Evolutionary conservation across 441 rosid species (phyloP), one percentile per base, ranked within the genome.

Genomic region (Gossypium gossypioides): DNA sequence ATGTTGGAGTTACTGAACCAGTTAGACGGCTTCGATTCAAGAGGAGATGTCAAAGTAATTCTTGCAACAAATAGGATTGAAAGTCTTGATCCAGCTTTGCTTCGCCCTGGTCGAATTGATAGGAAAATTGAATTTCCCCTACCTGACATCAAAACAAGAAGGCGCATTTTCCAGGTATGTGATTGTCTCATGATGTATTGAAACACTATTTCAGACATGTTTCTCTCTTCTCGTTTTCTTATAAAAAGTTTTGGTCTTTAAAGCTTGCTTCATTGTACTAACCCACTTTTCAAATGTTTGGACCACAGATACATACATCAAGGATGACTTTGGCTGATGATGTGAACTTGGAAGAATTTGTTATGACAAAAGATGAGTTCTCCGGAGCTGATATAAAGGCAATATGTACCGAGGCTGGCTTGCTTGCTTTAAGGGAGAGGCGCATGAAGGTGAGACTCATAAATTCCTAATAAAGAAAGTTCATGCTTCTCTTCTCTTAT

Each of bases 301-400:
- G 67, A 54, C 73, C 76, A 69, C 76, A 95, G 99, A 95, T 92
- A 75, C 99, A 95, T 83, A 95, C 97, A 73, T 82, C 97, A 1
- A 86, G 97, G 82, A 95, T 92, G 99, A 95, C 97, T 46, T 80
- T 94, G 76, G 87, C 97, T 27, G 96, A 90, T 75, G 97, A 94
- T 75, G 99, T 95, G 65, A 95, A 95, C 86, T 79, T 92, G 74
- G 99, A 95, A 86, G 99, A 95, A 80, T 92, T 92, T 86, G 97
- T 95, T 62, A 95, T 92, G 99, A 95, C 99, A 0, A 95, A 92
- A 76, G 99, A 95, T 71, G 97, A 92, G 79, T 92, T 95, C 76
- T 95, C 99, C 27, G 97, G 99, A 75, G 98, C 99, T 56, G 98
- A 95, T 74, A 92, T 95, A 64, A 95, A 95, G 73, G 99, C 98